phyloP scores from a whole-genome alignment of 2,329 filamentous ascomycete genomes.

The Colletotrichum filicis region DNA sequence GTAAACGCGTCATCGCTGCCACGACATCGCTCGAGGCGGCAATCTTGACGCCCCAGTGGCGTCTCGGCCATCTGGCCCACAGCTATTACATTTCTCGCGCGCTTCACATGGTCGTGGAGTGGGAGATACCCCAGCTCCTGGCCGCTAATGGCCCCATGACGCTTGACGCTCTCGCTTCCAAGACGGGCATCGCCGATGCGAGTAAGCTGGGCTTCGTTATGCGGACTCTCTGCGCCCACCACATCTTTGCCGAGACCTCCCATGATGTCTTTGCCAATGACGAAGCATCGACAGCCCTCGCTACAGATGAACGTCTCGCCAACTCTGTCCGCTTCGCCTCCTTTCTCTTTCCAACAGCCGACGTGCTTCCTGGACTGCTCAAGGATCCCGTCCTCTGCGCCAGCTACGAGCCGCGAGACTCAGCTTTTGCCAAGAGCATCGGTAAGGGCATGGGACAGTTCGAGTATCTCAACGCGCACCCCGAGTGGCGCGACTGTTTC shows the following conservation, averaged over 20 bases:
- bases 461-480: constrained; percentile 25
- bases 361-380: constrained; percentile 15
- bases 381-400: constrained; percentile 20
- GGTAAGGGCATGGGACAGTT: constrained; percentile 30
- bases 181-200: constrained; percentile 21
- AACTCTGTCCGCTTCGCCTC: constrained; percentile 25
- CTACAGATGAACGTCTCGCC: constrained; percentile 15
- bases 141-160: constrained; percentile 8
- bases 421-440: constrained; percentile 20
- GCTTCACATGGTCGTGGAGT: constrained; percentile 30
- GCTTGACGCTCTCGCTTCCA: constrained; percentile 11
- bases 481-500: constrained; percentile 28
- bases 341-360: constrained; percentile 24
- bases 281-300: constrained; percentile 24
- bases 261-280: constrained; percentile 23
- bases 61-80: constrained; percentile 20
- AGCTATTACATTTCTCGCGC: constrained; percentile 21
- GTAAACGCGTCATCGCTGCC: constrained; percentile 22
- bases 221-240: constrained; percentile 27
- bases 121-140: constrained; percentile 21
- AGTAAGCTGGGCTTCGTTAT: constrained; percentile 30
- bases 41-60: constrained; percentile 26
- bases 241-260: constrained; percentile 23
- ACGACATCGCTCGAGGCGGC: constrained; percentile 14
- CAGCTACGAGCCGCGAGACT: constrained; percentile 18